Evolutionary conservation across 2,329 filamentous ascomycete species (phyloP), one percentile per base, ranked within the genome.

Genomic region (Alternaria angustiovoidea): DNA sequence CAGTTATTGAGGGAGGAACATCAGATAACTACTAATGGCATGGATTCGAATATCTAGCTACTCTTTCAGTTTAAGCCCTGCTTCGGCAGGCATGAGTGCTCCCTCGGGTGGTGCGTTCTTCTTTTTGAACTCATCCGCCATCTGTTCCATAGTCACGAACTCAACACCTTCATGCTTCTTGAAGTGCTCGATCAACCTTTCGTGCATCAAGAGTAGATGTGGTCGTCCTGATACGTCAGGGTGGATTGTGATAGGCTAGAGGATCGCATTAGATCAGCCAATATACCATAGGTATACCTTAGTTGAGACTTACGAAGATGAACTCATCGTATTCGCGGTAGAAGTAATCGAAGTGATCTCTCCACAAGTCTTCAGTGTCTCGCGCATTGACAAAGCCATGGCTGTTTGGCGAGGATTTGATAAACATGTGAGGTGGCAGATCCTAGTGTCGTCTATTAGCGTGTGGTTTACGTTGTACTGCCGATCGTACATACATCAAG

Each of bases 311-410:
- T 57, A 71, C 69, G 66, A 92, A 92, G 59, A 92, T 85, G 61
- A 92, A 92, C 66, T 91, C 88, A 66, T 93, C 89, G 63, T 91
- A 89, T 72, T 92, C 89, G 39, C 89, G 83, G 73, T 92, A 92
- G 70, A 90, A 92, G 75, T 92, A 92, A 67, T 89, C 85, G 62
- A 90, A 90, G 64, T 89, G 87, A 62, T 89, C 86, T 52, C 83
- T 77, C 88, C 87, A 90, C 34, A 89, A 81, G 34, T 88, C 86
- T 65, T 90, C 87, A 1, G 89, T 83, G 59, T 88, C 86, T 20
- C 84, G 79, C 1, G 84, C 78, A 59, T 81, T 80, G 7, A 83
- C 80, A 71, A 79, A 89, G 4, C 88, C 88, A 68, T 91, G 88
- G 24, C 82, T 85, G 67, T 90, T 90, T 0, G 87, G 79, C 0